Percentiles rank a stretch among this genome's conserved stretches.
phyloP scores from a whole-genome alignment of 2,329 filamentous ascomycete genomes.

The Grosmannia clavigera region DNA sequence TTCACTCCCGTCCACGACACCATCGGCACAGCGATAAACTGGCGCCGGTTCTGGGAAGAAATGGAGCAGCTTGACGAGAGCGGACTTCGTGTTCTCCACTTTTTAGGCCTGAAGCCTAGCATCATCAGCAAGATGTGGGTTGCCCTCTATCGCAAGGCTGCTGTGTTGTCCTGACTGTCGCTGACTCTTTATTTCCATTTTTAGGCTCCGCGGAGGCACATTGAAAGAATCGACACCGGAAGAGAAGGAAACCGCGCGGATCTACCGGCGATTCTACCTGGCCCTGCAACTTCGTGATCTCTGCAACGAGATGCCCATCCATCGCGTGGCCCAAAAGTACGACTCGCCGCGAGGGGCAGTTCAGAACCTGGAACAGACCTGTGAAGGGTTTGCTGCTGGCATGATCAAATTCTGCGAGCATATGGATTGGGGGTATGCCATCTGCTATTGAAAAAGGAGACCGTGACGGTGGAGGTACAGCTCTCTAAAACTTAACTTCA shows the following conservation, averaged over 20 bases:
- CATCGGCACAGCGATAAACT: constrained; percentile 41
- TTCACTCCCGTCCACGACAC: constrained; percentile 60
- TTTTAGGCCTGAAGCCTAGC: constrained; percentile 56
- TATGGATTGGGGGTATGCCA: constrained; percentile 56
- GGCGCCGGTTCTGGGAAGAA: constrained; percentile 60
- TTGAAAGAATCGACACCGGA: constrained; percentile 50
- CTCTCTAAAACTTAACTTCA: not conserved
- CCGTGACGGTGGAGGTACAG: not conserved
- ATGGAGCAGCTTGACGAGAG: constrained; percentile 61
- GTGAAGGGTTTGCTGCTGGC: constrained; percentile 65
- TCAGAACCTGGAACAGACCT: constrained; percentile 61
- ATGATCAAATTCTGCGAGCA: constrained; percentile 70
- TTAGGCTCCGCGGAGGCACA: constrained; percentile 52
- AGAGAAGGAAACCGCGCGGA: constrained; percentile 47
- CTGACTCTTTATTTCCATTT: not conserved
- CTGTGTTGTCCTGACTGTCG: not conserved
- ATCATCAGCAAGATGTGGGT: constrained; percentile 54
- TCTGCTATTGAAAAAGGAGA: not conserved
- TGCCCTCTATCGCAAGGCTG: not conserved
- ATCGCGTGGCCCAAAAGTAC: constrained; percentile 58
- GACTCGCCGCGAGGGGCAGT: constrained; percentile 56
- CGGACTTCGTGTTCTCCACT: constrained; percentile 52
- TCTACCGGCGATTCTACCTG: constrained; percentile 62
- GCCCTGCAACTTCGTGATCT: constrained; percentile 68
- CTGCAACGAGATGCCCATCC: constrained; percentile 63